These are phyloP conservation scores for Erythrobasidium hasegawianum DNA, from an alignment of 1,284 basidiomycete species.

Conservation along the genomic window DNA sequence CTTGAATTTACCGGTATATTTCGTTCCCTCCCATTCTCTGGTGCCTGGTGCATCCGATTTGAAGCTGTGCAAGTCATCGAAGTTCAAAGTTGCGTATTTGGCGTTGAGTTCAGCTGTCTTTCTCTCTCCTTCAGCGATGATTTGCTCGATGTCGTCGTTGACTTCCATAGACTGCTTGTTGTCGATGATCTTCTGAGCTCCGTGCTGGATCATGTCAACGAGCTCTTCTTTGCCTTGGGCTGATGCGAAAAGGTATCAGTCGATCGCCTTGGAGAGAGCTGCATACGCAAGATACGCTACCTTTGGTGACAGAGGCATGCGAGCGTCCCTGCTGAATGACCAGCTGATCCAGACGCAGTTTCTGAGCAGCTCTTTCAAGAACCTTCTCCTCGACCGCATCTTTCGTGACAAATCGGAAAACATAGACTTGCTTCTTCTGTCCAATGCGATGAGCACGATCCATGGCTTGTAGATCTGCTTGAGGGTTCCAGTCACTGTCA, in stretches of 20 bases:
- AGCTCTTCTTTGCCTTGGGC: conserved; percentile 84
- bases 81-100: conserved; percentile 88
- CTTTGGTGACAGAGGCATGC: conserved; percentile 51
- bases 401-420: conserved; percentile 96
- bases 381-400: conserved; percentile 95
- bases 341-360: conserved; percentile 89
- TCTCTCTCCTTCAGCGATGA: conserved; percentile 87
- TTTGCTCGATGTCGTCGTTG: conserved; percentile 90
- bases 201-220: conserved; percentile 97
- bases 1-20: conserved; percentile 69
- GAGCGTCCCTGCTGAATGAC: conserved; percentile 93
- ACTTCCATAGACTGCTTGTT: conserved; percentile 63
- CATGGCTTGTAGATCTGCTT: conserved; percentile 98
- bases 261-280: too few species aligned
- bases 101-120: conserved; percentile 81
- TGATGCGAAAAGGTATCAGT: too few species aligned
- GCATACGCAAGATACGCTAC: conserved; percentile 32
- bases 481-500: conserved; percentile 98
- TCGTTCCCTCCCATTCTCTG: conserved; percentile 97
- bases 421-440: conserved; percentile 97
- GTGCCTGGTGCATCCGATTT: conserved; percentile 81
- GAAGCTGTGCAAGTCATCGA: conserved; percentile 96
- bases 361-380: conserved; percentile 93
- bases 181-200: conserved; percentile 95
- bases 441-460: conserved; percentile 98